Conservation (phyloP, 176 grass and related monocot species). For the Tillandsia fasciculata region DNA sequence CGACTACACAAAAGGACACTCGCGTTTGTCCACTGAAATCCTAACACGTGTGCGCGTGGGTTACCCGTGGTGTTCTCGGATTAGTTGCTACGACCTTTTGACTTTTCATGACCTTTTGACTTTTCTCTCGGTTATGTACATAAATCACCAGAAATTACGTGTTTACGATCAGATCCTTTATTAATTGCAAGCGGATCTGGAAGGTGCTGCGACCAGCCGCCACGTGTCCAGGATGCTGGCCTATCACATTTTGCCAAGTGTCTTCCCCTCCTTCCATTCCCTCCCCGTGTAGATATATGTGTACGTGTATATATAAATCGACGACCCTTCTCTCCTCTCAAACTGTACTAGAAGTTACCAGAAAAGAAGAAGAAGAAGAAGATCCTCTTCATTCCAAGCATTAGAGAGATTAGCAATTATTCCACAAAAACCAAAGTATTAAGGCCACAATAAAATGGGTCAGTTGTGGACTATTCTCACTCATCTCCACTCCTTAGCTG, state of each 20-base stretch:
- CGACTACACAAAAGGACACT: too few species aligned
- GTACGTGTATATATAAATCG: constrained; percentile 5
- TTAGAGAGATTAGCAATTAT: neutral
- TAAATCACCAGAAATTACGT: too few species aligned
- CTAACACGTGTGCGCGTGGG: too few species aligned
- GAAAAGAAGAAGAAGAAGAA: neutral
- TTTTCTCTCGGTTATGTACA: too few species aligned
- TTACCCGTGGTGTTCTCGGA: too few species aligned
- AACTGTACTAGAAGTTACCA: neutral
- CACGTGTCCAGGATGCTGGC: constrained; percentile 1
- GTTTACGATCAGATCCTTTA: too few species aligned
- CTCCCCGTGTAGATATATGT: neutral
- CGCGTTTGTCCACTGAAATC: too few species aligned
- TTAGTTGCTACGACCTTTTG: too few species aligned
- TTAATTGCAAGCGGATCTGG: constrained; percentile 5
- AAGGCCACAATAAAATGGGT: constrained; percentile 24
- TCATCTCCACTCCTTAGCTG: constrained; percentile 61
- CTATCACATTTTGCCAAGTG: constrained; percentile 11
- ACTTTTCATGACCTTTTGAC: too few species aligned
- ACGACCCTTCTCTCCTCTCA: neutral
- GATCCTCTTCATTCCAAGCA: neutral
- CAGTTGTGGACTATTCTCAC: constrained; percentile 51
- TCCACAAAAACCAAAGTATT: neutral
- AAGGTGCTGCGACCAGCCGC: constrained; percentile 25
- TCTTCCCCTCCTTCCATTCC: neutral